A percentile compares a stretch with the other conserved stretches of the same genome.
Evolutionary conservation across 805 yeast genomes (phyloP).

Genomic region (Candida sithepensis): DNA sequence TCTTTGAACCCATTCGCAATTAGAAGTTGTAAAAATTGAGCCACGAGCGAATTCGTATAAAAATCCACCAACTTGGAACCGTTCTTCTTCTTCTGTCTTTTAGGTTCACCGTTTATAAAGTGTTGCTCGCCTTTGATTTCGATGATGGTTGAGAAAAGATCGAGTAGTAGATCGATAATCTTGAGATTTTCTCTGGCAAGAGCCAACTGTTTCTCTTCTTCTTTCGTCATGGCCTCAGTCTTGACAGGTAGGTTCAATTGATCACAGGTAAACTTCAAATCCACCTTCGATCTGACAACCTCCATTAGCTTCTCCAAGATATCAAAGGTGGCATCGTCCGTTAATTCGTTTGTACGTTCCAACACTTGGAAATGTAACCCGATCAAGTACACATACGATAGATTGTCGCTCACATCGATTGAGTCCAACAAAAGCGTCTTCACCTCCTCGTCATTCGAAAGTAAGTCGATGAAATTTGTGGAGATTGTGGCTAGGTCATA

Average conservation of each 20-base stretch:
- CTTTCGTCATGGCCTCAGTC: conserved; percentile 9
- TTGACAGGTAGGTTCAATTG: conserved; percentile 11
- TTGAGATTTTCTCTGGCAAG: conserved; percentile 52
- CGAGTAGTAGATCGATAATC: conserved; percentile 67
- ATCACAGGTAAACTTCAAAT: conserved; percentile 10
- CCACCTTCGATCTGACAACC: conserved; percentile 29
- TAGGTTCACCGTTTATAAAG: conserved; percentile 1
- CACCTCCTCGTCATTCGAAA: conserved; percentile 15
- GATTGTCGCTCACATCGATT: conserved; percentile 5
- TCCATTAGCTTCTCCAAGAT: conserved; percentile 28
- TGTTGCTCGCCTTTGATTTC: conserved; percentile 42
- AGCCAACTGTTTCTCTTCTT: conserved; percentile 32
- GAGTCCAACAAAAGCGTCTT: conserved; percentile 9
- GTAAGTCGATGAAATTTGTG: conserved; percentile 20
- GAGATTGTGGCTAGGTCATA: conserved; percentile 31
- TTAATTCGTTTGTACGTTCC: conserved; percentile 25
- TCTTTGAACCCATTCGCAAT: conserved; percentile 42
- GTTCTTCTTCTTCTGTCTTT: conserved; percentile 10
- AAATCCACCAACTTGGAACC: conserved; percentile 23
- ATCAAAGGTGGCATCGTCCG: conserved; percentile 20
- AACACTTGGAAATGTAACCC: conserved; percentile 31
- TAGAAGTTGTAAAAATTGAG: conserved; percentile 37
- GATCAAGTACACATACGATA: conserved; percentile 23
- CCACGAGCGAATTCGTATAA: conserved; percentile 9
- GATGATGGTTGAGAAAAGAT: conserved; percentile 69